phyloP scores from a whole-genome alignment of 2,329 filamentous ascomycete species.

The Calonectria fujianensis region DNA sequence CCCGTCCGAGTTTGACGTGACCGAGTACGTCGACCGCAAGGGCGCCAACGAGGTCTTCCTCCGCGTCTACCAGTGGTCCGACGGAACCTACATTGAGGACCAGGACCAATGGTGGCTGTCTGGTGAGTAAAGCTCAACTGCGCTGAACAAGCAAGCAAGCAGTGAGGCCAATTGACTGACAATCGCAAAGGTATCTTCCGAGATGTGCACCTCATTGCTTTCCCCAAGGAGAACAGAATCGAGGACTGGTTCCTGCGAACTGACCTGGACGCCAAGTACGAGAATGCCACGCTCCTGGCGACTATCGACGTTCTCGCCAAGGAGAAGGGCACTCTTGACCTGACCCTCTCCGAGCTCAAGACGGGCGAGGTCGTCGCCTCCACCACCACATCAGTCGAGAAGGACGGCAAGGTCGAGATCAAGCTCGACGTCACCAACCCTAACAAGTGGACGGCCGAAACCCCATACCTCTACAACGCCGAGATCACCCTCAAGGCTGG shows the following conservation, averaged over 20 bases:
- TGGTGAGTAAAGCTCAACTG: conserved; percentile 67
- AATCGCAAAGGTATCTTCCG: conserved; percentile 75
- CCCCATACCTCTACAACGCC: conserved; percentile 75
- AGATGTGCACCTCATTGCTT: conserved; percentile 77
- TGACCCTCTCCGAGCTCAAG: conserved; percentile 65
- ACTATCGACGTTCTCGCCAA: conserved; percentile 65
- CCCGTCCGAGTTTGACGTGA: conserved; percentile 81
- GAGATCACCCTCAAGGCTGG: conserved; percentile 71
- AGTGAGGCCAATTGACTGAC: conserved; percentile 40
- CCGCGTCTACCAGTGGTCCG: conserved; percentile 82
- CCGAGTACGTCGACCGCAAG: conserved; percentile 64
- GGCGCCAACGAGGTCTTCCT: conserved; percentile 74
- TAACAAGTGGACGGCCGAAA: conserved; percentile 81
- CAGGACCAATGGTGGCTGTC: conserved; percentile 83
- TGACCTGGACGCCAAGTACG: conserved; percentile 72
- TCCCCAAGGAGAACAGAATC: conserved; percentile 72
- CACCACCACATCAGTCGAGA: conserved; percentile 52
- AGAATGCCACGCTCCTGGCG: conserved; percentile 67
- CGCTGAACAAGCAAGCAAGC: conserved; percentile 69
- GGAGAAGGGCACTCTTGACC: conserved; percentile 60
- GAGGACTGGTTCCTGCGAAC: conserved; percentile 76
- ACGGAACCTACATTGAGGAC: conserved; percentile 82
- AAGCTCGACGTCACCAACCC: conserved; percentile 70
- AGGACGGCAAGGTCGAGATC: conserved; percentile 62
- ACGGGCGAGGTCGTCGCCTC: conserved; percentile 60